These are phyloP conservation scores for Ganoderma multipileum DNA, from an alignment of 1,284 basidiomycete genomes.

Conservation along the genomic window DNA sequence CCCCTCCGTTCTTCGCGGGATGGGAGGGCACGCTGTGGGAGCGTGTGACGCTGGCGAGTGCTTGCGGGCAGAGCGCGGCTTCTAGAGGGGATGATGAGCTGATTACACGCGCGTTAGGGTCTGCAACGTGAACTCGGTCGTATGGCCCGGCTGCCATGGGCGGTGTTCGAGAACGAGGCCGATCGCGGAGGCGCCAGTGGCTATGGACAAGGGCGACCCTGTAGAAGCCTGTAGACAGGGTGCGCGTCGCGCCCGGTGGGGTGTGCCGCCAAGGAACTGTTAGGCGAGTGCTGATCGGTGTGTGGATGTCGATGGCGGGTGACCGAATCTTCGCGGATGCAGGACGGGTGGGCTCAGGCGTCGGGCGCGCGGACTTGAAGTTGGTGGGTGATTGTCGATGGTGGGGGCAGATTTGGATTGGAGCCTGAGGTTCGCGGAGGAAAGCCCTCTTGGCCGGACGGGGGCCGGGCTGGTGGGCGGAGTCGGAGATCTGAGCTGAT, in stretches of 20 bases:
- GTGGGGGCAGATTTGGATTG: slow-evolving; percentile 6
- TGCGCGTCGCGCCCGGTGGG: not conserved
- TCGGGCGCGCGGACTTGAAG: slow-evolving; percentile 3
- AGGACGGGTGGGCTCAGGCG: not conserved
- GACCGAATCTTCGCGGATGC: slow-evolving; percentile 25
- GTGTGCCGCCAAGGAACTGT: not conserved
- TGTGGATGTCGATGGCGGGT: not conserved
- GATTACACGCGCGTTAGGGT: slow-evolving; percentile 10
- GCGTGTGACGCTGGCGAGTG: slow-evolving; percentile 1
- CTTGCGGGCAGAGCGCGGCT: slow-evolving; percentile 1
- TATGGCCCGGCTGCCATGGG: slow-evolving; percentile 3
- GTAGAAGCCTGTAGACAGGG: not conserved
- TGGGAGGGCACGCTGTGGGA: not conserved
- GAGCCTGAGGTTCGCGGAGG: slow-evolving; percentile 34
- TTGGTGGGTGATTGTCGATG: slow-evolving; percentile 6
- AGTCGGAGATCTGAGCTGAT: slow-evolving; percentile 33
- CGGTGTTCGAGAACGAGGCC: slow-evolving; percentile 2
- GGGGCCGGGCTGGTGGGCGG: slow-evolving; percentile 1
- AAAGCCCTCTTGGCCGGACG: not conserved
- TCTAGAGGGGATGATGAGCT: not conserved
- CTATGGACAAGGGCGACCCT: slow-evolving; percentile 1
- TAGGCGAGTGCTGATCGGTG: not conserved
- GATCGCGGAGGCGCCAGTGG: not conserved
- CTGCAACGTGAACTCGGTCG: slow-evolving; percentile 12
- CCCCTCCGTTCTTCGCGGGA: slow-evolving; percentile 15